Evolutionary conservation across 2,329 filamentous ascomycete species (phyloP).

Genomic region (Penicillium digitatum): DNA sequence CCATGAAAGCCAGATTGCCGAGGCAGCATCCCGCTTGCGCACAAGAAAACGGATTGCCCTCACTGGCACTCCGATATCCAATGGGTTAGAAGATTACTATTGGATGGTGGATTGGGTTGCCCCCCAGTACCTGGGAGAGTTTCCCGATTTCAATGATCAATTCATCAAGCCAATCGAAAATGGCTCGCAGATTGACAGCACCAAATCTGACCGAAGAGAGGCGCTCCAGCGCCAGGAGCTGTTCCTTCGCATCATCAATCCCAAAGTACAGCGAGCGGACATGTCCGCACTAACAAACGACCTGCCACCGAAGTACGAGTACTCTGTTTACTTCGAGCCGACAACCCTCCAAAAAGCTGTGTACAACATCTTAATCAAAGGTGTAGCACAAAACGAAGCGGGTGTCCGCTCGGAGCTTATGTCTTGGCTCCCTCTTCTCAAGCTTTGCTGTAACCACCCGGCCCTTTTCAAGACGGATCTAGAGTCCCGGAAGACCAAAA

Average conservation of each 20-base stretch:
- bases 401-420: slow-evolving; percentile 48
- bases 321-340: slow-evolving; percentile 70
- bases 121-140: slow-evolving; percentile 68
- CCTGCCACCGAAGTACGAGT: slow-evolving; percentile 74
- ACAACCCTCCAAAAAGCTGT: slow-evolving; percentile 60
- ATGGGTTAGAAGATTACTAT: slow-evolving; percentile 79
- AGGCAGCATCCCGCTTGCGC: slow-evolving; percentile 56
- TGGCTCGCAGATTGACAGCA: slow-evolving; percentile 67
- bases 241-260: slow-evolving; percentile 66
- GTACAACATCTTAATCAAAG: slow-evolving; percentile 56
- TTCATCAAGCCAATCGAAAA: slow-evolving; percentile 69
- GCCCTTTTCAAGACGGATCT: slow-evolving; percentile 51
- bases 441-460: slow-evolving; percentile 58
- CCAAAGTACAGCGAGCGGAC: slow-evolving; percentile 74
- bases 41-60: slow-evolving; percentile 73
- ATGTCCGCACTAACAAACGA: slow-evolving; percentile 63
- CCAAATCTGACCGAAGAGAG: slow-evolving; percentile 50
- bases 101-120: slow-evolving; percentile 86
- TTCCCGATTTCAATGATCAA: slow-evolving; percentile 63
- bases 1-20: slow-evolving; percentile 49
- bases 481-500: slow-evolving; percentile 13
- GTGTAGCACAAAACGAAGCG: slow-evolving; percentile 30
- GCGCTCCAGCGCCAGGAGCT: slow-evolving; percentile 65
- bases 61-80: slow-evolving; percentile 81
- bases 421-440: slow-evolving; percentile 53